These are phyloP conservation scores for Dothidotthia symphoricarpi DNA, from an alignment of 2,329 filamentous ascomycete genomes.

Conservation along the genomic window DNA sequence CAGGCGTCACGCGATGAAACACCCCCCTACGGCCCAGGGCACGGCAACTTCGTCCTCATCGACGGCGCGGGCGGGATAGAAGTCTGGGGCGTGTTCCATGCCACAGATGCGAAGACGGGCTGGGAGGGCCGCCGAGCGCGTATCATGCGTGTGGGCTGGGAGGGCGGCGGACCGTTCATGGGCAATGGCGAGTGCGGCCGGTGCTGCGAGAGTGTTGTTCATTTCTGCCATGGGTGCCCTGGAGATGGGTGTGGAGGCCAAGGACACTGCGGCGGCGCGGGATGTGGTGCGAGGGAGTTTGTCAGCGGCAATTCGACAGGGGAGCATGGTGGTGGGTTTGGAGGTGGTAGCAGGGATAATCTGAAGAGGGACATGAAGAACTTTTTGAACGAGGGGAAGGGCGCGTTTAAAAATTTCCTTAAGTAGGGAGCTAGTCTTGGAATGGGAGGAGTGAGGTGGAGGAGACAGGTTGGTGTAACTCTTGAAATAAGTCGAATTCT, in stretches of 20 bases:
- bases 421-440: too few relatives aligned
- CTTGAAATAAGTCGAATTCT: too few relatives aligned
- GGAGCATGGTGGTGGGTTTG: slow-evolving; percentile 12
- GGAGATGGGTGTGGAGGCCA: slow-evolving; percentile 26
- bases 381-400: slow-evolving; percentile 24
- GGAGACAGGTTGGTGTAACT: too few relatives aligned
- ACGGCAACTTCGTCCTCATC: slow-evolving; percentile 47
- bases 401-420: slow-evolving; percentile 27
- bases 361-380: slow-evolving; percentile 25
- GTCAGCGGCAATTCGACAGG: slow-evolving; percentile 12
- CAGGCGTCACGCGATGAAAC: slow-evolving; percentile 33
- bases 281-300: slow-evolving; percentile 14
- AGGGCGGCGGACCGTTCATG: slow-evolving; percentile 43
- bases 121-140: slow-evolving; percentile 48
- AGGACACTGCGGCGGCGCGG: slow-evolving; percentile 22
- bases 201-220: slow-evolving; percentile 33
- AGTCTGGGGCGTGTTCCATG: slow-evolving; percentile 48
- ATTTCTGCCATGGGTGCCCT: slow-evolving; percentile 33
- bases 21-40: slow-evolving; percentile 48
- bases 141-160: slow-evolving; percentile 45
- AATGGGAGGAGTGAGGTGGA: too few relatives aligned
- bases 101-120: slow-evolving; percentile 47
- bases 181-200: slow-evolving; percentile 41
- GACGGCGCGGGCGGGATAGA: slow-evolving; percentile 37
- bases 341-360: slow-evolving; percentile 4